phyloP scores from a whole-genome alignment of 768 basidiomycete species.

The Lactifluus echinatus region DNA sequence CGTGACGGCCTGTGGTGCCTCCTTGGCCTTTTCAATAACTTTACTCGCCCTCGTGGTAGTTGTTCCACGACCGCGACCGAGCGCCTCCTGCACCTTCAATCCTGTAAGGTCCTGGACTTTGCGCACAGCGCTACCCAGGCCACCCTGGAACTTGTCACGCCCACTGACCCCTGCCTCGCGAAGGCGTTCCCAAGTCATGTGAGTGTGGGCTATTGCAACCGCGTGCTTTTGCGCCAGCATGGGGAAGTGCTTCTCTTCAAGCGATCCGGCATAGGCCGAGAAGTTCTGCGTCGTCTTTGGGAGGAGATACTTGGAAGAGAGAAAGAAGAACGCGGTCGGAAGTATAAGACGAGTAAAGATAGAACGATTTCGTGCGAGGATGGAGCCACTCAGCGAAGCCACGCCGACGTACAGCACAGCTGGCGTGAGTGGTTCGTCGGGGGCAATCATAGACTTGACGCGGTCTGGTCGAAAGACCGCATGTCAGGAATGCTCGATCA shows the following conservation, averaged over 20 bases:
- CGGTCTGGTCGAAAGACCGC: conserved; percentile 43
- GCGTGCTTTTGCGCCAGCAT: conserved; percentile 58
- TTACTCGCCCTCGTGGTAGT: conserved; percentile 3
- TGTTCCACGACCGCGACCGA: conserved; percentile 6
- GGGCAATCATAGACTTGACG: conserved; percentile 72
- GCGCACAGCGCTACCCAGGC: conserved; percentile 41
- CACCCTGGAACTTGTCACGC: conserved; percentile 35
- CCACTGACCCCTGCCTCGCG: conserved; percentile 44
- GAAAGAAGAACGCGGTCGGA: conserved; percentile 64
- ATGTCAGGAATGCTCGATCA: background rate
- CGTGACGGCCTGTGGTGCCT: background rate
- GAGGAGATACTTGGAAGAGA: conserved; percentile 76
- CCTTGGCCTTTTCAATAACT: conserved; percentile 18
- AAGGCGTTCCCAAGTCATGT: conserved; percentile 49
- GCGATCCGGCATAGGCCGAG: conserved; percentile 48
- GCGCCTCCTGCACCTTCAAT: conserved; percentile 35
- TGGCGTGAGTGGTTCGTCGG: conserved; percentile 77
- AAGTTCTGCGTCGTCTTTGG: conserved; percentile 74
- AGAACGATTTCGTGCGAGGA: conserved; percentile 70
- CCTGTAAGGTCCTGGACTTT: conserved; percentile 64
- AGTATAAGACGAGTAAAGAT: conserved; percentile 61
- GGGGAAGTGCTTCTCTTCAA: conserved; percentile 70
- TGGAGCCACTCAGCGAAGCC: conserved; percentile 79
- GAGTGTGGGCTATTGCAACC: conserved; percentile 49
- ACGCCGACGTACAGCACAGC: conserved; percentile 88